phyloP scores from a whole-genome alignment of 1,284 basidiomycete genomes.

The Naganishia sp. region DNA sequence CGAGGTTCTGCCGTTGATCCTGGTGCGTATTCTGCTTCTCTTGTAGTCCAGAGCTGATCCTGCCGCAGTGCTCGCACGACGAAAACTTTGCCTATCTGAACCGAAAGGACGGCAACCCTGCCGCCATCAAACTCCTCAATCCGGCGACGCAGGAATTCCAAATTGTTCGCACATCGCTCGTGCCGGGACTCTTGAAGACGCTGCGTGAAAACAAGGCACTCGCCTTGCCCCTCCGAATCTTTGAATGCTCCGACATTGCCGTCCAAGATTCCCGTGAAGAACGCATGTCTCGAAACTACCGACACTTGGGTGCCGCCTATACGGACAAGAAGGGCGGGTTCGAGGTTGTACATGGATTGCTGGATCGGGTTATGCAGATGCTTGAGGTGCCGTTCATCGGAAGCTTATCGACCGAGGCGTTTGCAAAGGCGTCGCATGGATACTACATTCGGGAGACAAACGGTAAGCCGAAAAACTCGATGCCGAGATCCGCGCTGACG shows the following conservation, averaged over 20 bases:
- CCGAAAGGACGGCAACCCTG: slow-evolving; percentile 68
- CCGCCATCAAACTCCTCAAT: slow-evolving; percentile 89
- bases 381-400: slow-evolving; percentile 81
- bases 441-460: slow-evolving; percentile 88
- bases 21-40: slow-evolving; percentile 59
- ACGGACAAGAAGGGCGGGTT: slow-evolving; percentile 96
- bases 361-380: slow-evolving; percentile 93
- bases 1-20: slow-evolving; percentile 89
- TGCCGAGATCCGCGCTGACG: slow-evolving; percentile 11
- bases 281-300: slow-evolving; percentile 80
- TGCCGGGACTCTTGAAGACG: slow-evolving; percentile 95
- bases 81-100: slow-evolving; percentile 96
- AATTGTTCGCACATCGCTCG: slow-evolving; percentile 90
- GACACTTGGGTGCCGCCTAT: slow-evolving; percentile 87
- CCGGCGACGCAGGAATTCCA: slow-evolving; percentile 98
- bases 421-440: slow-evolving; percentile 60
- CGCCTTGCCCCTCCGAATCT: slow-evolving; percentile 86
- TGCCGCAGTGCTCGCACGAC: slow-evolving; percentile 86
- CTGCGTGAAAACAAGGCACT: slow-evolving; percentile 95
- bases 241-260: slow-evolving; percentile 91
- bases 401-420: slow-evolving; percentile 58
- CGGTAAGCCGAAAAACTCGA: slow-evolving; percentile 59
- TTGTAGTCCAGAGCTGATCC: neutral
- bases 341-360: slow-evolving; percentile 91
- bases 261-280: slow-evolving; percentile 79